Base-by-base conservation (phyloP, 2,329 filamentous ascomycete genomes). In the Verticillium longisporum region DNA sequence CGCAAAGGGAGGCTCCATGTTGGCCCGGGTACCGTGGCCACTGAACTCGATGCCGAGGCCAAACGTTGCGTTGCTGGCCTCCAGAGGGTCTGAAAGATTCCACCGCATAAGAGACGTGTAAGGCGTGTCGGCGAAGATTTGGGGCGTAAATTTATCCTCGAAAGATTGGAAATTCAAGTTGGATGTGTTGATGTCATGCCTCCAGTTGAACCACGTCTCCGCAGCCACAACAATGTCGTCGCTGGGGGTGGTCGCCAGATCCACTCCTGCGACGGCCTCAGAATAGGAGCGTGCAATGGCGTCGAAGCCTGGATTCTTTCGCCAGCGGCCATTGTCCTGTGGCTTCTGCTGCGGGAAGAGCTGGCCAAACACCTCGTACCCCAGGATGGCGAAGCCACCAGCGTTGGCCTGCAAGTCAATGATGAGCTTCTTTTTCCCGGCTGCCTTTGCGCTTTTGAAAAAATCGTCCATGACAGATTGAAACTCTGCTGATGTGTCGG, bases 391-490 rank as follows among this genome's bases (percentile, higher is more conserved):
- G 13, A 77, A 78, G 32, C 86, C 85, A 53, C 85, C 85, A 5
- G 78, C 80, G 65, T 88, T 88, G 45, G 77, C 78, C 10, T 78
- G 79, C 10, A 88, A 71, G 66, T 87, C 85, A 34, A 88, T 74
- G 26, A 88, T 79, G 0, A 88, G 77, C 71, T 84, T 85, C 38
- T 78, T 85, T 72, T 85, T 87, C 62, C 80, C 81, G 2, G 76
- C 77, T 6, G 75, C 74, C 1, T 70, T 63, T 14, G 73, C 72
- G 4, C 71, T 61, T 21, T 69, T 66, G 56, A 76, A 71, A 61
- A 76, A 75, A 26, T 73, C 66, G 38, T 67, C 66, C 45, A 67
- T 66, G 0, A 74, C 70, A 5, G 68, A 63, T 55, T 78, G 72
- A 62, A 77, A 78, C 59, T 75, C 71, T 38, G 65, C 56, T 0